Evolutionary conservation across 257 asterid genomes (phyloP), one percentile per base, ranked within the genome.

Genomic region (Solanum gracilifrons): DNA sequence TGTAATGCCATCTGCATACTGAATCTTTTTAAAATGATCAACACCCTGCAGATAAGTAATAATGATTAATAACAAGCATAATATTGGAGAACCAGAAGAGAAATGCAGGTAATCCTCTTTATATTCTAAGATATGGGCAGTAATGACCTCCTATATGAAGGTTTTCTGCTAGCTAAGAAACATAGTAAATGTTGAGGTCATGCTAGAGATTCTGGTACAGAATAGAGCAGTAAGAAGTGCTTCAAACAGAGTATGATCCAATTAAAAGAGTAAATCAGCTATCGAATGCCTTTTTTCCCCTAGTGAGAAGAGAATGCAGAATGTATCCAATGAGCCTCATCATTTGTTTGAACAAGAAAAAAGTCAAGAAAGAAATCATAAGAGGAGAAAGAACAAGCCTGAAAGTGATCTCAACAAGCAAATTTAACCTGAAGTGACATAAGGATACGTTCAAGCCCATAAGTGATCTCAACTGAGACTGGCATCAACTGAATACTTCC

Each of bases 21-120:
- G 96, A 91, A 97, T 95, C 91, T 97, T 95, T 93, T 95, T 97
- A 93, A 97, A 97, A 94, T 95, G 99, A 87, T 97, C 99, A 86
- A 95, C 99, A 75, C 98, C 99, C 99, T 97, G 96, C 89, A 92
- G 76, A 83, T 32, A 83, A 87, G 85, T 87, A 51, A 71, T 86
- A 32, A 85, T 29, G 41, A 89, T 68, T 29, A 80, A 88, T 75
- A 87, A 71, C 89, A 88, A 87, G 29, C 39, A 80, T 46, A 46
- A 80, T 46, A 46, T 46, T 80, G 66, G 85, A 80, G 85, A 80
- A 18, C 66, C 51, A 48, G 27, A 72, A 71, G 69, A 48, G 84
- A 77, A 71, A 58, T 31, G 39, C 68, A 72, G 84, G 51, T 86
- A 41, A 80, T 46, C 39, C 39, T 46, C 85, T 46, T 80, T 48